Percentiles rank a stretch among this genome's conserved stretches.
Conservation (phyloP, 805 yeast genomes). For the Metschnikowia gruessii region DNA sequence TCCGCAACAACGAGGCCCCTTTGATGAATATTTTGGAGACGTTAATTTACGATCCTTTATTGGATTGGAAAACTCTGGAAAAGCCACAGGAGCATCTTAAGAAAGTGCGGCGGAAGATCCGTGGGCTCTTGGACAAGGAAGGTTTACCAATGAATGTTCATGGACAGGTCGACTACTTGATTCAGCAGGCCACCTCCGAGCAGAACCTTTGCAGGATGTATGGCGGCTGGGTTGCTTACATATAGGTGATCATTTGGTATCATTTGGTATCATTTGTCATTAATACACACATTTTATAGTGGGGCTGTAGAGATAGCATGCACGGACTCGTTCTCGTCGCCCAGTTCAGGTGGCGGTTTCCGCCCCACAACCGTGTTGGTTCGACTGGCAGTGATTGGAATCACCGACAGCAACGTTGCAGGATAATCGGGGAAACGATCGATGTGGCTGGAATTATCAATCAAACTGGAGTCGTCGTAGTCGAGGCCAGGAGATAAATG, state of each 20-base stretch:
- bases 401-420: background rate
- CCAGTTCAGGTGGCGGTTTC: slow-evolving; percentile 5
- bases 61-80: slow-evolving; percentile 61
- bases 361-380: background rate
- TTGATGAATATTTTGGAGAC: slow-evolving; percentile 90
- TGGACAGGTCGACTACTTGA: slow-evolving; percentile 88
- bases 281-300: background rate
- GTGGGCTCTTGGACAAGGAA: slow-evolving; percentile 76
- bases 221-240: slow-evolving; percentile 75
- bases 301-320: slow-evolving; percentile 9
- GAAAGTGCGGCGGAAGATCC: slow-evolving; percentile 70
- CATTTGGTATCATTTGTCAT: too few species aligned
- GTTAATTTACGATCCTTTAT: slow-evolving; percentile 86
- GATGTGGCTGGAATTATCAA: background rate
- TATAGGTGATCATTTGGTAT: too few species aligned
- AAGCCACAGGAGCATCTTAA: slow-evolving; percentile 68
- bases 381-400: background rate
- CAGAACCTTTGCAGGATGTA: slow-evolving; percentile 82
- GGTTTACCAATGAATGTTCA: slow-evolving; percentile 85
- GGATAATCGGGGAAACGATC: background rate
- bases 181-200: slow-evolving; percentile 73
- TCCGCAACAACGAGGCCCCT: slow-evolving; percentile 77
- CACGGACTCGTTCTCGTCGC: background rate
- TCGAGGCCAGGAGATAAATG: background rate
- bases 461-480: background rate